Evolutionary conservation across 306 rosid genomes (phyloP), one percentile per base, ranked within the genome.

Genomic region (Sicyos edulis): DNA sequence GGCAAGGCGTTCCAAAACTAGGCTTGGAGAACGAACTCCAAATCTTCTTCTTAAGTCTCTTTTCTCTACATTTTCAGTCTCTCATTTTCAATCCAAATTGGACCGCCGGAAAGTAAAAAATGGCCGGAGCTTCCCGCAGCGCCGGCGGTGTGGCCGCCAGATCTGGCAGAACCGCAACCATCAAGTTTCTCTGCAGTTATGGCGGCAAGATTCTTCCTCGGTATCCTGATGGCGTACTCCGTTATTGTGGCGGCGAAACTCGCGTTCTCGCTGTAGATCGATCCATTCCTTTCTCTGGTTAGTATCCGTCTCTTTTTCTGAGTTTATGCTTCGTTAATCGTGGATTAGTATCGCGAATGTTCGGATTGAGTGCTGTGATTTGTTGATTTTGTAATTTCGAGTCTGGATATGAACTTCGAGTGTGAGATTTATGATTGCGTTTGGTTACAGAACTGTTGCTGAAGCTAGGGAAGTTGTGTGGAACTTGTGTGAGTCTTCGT

Each of bases 181-280:
- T 91, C 75, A 93, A 91, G 72, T 88, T 93, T 84, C 91, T 93
- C 80, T 93, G 87, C 50, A 91, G 97, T 83, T 85, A 93, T 76
- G 89, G 99, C 70, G 99, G 97, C 73, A 91, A 85, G 81, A 93
- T 93, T 83, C 81, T 88, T 68, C 99, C 99, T 42, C 96, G 99
- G 42, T 83, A 88, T 54, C 89, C 99, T 24, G 99, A 93, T 83
- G 89, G 96, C 50, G 87, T 88, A 68, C 96, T 93, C 83, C 97
- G 99, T 58, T 93, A 93, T 10, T 42, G 81, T 57, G 96, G 99
- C 3, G 99, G 99, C 54, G 92, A 88, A 56, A 93, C 96, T 20
- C 99, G 99, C 19, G 91, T 93, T 21, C 87, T 93, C 70, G 84
- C 97, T 77, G 88, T 91, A 0, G 74, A 83, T 58, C 97, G 92